Conservation (phyloP, 306 rosid genomes). For the Trifolium fragiferum region DNA sequence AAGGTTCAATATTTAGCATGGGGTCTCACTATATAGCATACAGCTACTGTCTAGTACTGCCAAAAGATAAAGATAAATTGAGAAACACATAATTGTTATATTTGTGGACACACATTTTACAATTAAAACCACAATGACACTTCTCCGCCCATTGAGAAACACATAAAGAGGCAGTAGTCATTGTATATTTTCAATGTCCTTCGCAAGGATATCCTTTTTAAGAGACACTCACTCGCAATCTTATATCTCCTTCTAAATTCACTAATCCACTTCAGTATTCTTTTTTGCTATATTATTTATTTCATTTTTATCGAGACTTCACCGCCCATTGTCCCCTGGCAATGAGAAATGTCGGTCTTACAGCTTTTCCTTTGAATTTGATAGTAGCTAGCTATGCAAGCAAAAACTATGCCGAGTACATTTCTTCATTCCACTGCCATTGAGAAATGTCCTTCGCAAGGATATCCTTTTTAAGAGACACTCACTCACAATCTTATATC, state of each 20-base stretch:
- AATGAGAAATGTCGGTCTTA: constrained; percentile 17
- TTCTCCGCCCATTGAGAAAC: no score
- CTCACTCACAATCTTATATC: background rate
- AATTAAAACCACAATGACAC: constrained; percentile 5
- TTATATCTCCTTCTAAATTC: constrained; percentile 11
- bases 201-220: constrained; percentile 14
- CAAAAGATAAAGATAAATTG: constrained; percentile 25
- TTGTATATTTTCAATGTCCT: constrained; percentile 15
- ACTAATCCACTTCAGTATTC: constrained; percentile 1
- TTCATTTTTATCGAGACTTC: constrained; percentile 24
- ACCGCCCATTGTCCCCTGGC: constrained; percentile 2
- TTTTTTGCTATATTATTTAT: constrained; percentile 3
- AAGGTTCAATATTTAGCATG: constrained; percentile 29
- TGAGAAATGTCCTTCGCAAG: constrained; percentile 27
- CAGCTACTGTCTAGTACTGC: constrained; percentile 14
- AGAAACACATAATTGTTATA: constrained; percentile 29
- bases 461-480: background rate
- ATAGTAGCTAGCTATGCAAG: constrained; percentile 16
- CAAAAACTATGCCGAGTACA: background rate
- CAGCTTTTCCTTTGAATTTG: constrained; percentile 34
- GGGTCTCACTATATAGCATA: constrained; percentile 12
- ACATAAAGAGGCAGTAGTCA: background rate
- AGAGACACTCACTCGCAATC: background rate
- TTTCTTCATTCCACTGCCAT: constrained; percentile 15
- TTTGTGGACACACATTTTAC: constrained; percentile 13